Evolutionary conservation across 306 rosid genomes (phyloP).

Genomic region (Sicyos baderoa): DNA sequence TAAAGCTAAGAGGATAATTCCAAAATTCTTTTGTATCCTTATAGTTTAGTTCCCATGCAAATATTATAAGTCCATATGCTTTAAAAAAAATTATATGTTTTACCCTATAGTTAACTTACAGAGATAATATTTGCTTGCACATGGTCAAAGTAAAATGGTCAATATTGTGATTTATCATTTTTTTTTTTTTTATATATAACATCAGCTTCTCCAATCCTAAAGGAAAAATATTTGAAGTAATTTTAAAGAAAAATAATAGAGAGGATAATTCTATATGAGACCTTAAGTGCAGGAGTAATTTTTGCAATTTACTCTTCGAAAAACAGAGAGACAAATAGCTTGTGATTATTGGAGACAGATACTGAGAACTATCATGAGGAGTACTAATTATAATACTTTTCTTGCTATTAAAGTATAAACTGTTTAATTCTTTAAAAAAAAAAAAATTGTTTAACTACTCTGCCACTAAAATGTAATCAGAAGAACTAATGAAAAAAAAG

Average conservation of each 20-base stretch:
- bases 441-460: slow-evolving; percentile 4
- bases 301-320: not conserved
- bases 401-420: not conserved
- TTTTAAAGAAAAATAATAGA: not conserved
- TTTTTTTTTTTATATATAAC: not conserved
- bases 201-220: not conserved
- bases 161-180: not conserved
- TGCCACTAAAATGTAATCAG: slow-evolving; percentile 10
- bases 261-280: not conserved
- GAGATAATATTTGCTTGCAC: not conserved
- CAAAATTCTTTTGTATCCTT: not conserved
- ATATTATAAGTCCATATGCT: not conserved
- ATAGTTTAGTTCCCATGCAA: not conserved
- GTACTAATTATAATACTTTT: not conserved
- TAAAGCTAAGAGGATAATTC: not conserved
- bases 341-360: slow-evolving; percentile 5
- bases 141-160: not conserved
- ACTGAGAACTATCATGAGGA: not conserved
- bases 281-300: not conserved
- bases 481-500: not conserved
- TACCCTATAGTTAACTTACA: not conserved
- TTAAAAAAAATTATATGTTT: not conserved
- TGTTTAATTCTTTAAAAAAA: not conserved
- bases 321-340: slow-evolving; percentile 3
- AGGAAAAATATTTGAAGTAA: not conserved